Conservation (phyloP, 306 rosid genomes). For the Cajanus cajan region DNA sequence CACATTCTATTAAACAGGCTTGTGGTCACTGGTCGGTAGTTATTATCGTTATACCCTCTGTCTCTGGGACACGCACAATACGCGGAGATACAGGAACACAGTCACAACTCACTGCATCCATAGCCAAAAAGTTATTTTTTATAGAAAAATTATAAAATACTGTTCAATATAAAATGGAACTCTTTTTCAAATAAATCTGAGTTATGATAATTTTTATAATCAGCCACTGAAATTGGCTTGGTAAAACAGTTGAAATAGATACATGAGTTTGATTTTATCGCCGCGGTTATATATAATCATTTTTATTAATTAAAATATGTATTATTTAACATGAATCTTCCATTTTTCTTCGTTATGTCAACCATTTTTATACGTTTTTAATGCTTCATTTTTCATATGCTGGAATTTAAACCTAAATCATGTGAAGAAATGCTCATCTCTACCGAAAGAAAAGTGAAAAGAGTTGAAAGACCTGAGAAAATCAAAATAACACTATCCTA, state of each 20-base stretch:
- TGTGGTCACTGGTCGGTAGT: conserved; percentile 38
- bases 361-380: not conserved
- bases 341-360: not conserved
- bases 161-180: too few species aligned
- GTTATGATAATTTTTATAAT: too few species aligned
- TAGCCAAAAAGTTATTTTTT: not conserved
- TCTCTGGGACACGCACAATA: not conserved
- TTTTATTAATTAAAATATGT: too few species aligned
- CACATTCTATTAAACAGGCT: not conserved
- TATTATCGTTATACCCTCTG: conserved; percentile 49
- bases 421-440: not conserved
- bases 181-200: too few species aligned
- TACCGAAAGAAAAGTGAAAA: not conserved
- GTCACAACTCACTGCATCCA: not conserved
- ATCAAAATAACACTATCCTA: not conserved
- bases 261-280: too few species aligned
- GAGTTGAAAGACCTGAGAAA: not conserved
- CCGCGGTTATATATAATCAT: too few species aligned
- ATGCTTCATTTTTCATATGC: not conserved
- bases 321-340: too few species aligned
- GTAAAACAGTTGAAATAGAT: too few species aligned
- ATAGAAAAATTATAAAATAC: not conserved
- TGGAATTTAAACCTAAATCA: not conserved
- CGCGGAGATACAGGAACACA: not conserved
- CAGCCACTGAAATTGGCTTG: too few species aligned